A percentile compares a stretch with the other conserved stretches of the same genome.
Conservation (phyloP, 208 protist species). For the Trypanosoma theileri region DNA sequence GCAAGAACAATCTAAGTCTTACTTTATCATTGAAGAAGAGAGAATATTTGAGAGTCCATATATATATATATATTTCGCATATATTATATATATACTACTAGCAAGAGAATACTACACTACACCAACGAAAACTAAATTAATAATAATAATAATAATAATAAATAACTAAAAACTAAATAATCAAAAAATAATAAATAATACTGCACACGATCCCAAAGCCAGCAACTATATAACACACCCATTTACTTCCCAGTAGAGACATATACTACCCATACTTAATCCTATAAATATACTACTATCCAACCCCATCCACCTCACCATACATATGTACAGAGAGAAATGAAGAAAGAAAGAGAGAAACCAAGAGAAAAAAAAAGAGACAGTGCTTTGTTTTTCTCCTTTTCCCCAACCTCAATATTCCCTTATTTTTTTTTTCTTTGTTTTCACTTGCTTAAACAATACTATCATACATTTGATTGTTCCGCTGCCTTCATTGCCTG, state of each 20-base stretch:
- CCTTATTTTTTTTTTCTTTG: slow-evolving; percentile 1
- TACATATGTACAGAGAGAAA: neutral
- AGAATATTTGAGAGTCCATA: slow-evolving; percentile 6
- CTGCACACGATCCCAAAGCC: no score
- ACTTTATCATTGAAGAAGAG: no score
- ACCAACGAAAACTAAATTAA: neutral
- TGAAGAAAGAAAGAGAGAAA: neutral
- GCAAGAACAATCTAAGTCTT: neutral
- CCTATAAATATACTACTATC: neutral
- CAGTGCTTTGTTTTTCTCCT: neutral
- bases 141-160: neutral
- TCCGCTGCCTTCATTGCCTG: slow-evolving; percentile 60
- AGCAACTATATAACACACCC: no score
- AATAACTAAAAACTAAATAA: neutral
- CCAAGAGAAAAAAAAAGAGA: neutral
- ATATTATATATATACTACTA: no score
- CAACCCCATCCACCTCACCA: neutral
- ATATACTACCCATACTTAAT: no score
- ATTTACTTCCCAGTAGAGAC: no score
- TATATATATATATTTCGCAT: slow-evolving; percentile 7
- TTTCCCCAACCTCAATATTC: neutral
- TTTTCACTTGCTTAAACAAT: no score
- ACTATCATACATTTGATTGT: slow-evolving; percentile 16
- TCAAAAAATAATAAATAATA: neutral
- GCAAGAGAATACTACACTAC: no score